phyloP scores from a whole-genome alignment of 257 asterid genomes.

The Gynochthodes officinalis region DNA sequence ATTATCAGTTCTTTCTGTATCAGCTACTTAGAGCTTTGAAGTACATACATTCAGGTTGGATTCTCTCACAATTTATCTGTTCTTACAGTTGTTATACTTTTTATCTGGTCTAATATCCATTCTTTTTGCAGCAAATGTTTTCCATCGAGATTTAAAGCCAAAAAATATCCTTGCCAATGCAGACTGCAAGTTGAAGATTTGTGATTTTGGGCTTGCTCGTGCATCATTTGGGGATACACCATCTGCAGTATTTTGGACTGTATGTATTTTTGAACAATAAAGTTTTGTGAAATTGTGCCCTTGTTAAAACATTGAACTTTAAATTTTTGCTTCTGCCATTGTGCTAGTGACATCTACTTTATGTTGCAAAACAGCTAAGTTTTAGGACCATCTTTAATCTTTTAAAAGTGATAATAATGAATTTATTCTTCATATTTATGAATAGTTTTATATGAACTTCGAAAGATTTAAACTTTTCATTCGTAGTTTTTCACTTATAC shows the following conservation, averaged over 20 bases:
- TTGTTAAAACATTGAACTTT: not conserved
- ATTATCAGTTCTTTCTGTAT: constrained; percentile 90
- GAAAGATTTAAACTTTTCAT: not conserved
- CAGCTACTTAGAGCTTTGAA: constrained; percentile 94
- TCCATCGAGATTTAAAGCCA: constrained; percentile 92
- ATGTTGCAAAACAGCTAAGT: not conserved
- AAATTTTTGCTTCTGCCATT: not conserved
- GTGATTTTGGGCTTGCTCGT: constrained; percentile 99
- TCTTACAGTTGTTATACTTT: not conserved
- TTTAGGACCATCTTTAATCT: not conserved
- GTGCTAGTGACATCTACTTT: not conserved
- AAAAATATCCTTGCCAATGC: constrained; percentile 97
- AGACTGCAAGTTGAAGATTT: constrained; percentile 94
- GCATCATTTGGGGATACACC: constrained; percentile 92
- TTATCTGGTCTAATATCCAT: constrained; percentile 6
- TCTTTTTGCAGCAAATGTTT: constrained; percentile 73
- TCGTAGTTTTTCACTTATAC: constrained; percentile 16
- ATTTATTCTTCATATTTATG: no score
- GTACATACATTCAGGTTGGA: constrained; percentile 83
- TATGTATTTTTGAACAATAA: constrained; percentile 38
- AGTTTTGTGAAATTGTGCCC: not conserved
- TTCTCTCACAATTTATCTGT: constrained; percentile 11
- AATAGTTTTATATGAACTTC: not conserved
- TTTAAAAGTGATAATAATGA: not conserved
- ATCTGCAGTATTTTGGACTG: constrained; percentile 98